Evolutionary conservation across 169 alveolate genomes (phyloP).

Genomic region (Hepatocystis sp.): DNA sequence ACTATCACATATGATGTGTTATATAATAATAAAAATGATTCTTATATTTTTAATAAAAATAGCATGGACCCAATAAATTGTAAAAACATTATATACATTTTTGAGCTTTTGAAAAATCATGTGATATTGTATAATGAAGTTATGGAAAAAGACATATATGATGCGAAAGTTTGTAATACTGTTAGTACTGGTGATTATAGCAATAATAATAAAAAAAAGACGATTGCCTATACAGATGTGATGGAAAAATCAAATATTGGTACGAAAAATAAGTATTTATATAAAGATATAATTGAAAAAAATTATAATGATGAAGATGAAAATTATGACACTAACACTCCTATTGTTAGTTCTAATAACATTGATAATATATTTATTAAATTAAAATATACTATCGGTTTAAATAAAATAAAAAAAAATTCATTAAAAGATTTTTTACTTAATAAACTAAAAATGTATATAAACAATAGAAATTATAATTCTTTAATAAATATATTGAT

Average conservation of each 20-base stretch:
- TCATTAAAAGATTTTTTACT: conserved; percentile 69
- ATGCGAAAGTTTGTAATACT: too few species aligned
- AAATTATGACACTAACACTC: not conserved
- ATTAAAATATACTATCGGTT: conserved; percentile 65
- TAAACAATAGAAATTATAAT: conserved; percentile 23
- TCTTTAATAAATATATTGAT: conserved; percentile 36
- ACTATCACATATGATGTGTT: not conserved
- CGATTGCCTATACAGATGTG: not conserved
- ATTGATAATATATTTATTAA: conserved; percentile 57
- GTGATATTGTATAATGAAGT: conserved; percentile 5
- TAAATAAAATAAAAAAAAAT: conserved; percentile 28
- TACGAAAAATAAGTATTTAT: conserved; percentile 33
- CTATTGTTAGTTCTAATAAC: conserved; percentile 5
- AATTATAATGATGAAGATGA: conserved; percentile 26
- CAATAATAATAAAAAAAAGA: conserved; percentile 4
- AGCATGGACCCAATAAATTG: conserved; percentile 12
- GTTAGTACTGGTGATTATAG: too few species aligned
- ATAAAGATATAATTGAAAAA: conserved; percentile 71
- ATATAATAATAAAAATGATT: too few species aligned
- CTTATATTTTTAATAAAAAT: conserved; percentile 31
- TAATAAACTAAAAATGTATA: conserved; percentile 27
- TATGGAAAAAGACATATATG: conserved; percentile 67
- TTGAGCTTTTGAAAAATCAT: conserved; percentile 53
- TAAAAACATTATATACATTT: conserved; percentile 55
- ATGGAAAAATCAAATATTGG: too few species aligned